A percentile compares a stretch with the other conserved stretches of the same genome.
Conservation (phyloP, 2,329 filamentous ascomycete species). For the Diaporthe nobilis region DNA sequence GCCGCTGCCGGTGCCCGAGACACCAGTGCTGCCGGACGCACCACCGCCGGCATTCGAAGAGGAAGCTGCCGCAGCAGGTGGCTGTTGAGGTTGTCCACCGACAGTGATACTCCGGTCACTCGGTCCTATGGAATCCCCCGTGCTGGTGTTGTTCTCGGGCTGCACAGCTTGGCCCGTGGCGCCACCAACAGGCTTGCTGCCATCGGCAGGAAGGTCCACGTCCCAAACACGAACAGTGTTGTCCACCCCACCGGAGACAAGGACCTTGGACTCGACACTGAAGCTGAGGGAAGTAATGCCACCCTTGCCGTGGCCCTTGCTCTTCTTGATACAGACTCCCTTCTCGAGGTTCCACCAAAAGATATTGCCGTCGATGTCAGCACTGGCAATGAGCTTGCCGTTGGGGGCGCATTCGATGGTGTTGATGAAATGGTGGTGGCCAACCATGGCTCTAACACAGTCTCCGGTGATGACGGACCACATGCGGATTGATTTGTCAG, state of each 20-base stretch:
- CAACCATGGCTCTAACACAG: conserved; percentile 91
- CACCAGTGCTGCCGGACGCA: conserved; percentile 51
- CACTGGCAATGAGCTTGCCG: conserved; percentile 91
- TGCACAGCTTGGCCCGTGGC: conserved; percentile 44
- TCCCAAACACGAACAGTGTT: conserved; percentile 97
- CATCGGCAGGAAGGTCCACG: conserved; percentile 79
- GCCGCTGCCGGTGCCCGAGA: conserved; percentile 44
- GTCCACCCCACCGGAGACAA: conserved; percentile 92
- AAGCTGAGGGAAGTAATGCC: conserved; percentile 95
- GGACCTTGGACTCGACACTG: conserved; percentile 90
- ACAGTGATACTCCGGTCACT: conserved; percentile 56
- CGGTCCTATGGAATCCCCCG: conserved; percentile 52
- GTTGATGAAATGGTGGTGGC: conserved; percentile 90
- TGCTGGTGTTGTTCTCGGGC: conserved; percentile 50
- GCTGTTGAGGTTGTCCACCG: conserved; percentile 53
- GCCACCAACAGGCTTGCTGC: conserved; percentile 60
- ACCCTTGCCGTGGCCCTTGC: conserved; percentile 92
- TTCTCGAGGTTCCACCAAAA: conserved; percentile 95
- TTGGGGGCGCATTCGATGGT: conserved; percentile 88
- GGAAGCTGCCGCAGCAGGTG: conserved; percentile 56
- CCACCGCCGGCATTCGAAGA: conserved; percentile 50
- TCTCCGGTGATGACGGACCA: conserved; percentile 93
- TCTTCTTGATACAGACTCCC: conserved; percentile 88
- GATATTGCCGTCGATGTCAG: conserved; percentile 89
- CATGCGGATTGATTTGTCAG: conserved; percentile 94